Evolutionary conservation across 1,284 basidiomycete genomes (phyloP), one percentile per base, ranked within the genome.

Genomic region (Papiliotrema nemorosa): DNA sequence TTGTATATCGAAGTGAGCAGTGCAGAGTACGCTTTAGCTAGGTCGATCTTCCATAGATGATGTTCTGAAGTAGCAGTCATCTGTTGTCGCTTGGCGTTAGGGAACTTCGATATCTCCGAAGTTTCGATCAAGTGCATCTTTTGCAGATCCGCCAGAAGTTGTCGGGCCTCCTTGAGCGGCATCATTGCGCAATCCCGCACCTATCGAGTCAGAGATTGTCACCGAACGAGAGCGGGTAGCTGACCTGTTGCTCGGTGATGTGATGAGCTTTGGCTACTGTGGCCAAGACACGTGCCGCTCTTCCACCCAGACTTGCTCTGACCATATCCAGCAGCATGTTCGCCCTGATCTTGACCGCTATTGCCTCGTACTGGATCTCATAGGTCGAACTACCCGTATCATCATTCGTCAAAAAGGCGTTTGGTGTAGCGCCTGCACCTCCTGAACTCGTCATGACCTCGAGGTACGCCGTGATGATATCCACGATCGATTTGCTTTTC

Each of bases 121-220:
- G 87, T 86, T 62, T 88, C 89, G 60, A 96, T 84, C 48, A 96
- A 72, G 25, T 83, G 84, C 62, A 91, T 84, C 9, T 84, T 80
- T 7, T 88, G 84, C 48, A 98, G 80, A 2, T 84, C 82, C 10
- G 87, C 82, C 49, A 97, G 79, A 36, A 91, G 75, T 35, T 86
- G 84, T 44, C 94, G 84, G 44, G 90, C 86, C 62, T 93, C 88
- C 67, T 89, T 90, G 33, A 87, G 81, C 0, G 89, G 82, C 77
- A 97, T 86, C 84, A 98, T 90, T 4, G 90, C 89, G 41, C 88
- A 79, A 74, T 96, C 94, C 21, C 90, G 87, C 37, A 98, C 87
- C 90, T 94, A 59, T 14, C 20, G 25, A 36, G 18, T 25, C 41
- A 43, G 38, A 5, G 38, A 22, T 26, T 20, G 29, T 27, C 3